phyloP scores from a whole-genome alignment of 2,329 filamentous ascomycete genomes.

The Myriosclerotinia duriaeana region DNA sequence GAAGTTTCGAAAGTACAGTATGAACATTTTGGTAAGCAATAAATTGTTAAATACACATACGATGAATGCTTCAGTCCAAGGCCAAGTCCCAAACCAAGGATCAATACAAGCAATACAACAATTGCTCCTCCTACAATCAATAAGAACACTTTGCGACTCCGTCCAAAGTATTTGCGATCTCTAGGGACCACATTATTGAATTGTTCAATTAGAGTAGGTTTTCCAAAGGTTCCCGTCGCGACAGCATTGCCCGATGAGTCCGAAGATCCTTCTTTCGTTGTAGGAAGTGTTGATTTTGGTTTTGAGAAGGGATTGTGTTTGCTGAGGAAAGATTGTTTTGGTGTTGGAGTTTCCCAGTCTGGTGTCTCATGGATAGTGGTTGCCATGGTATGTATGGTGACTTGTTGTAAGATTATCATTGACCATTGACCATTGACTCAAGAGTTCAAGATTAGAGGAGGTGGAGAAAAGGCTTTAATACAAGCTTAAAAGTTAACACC shows the following conservation, averaged over 20 bases:
- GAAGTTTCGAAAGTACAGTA: not conserved
- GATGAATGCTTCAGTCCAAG: constrained; percentile 33
- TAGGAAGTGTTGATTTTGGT: constrained; percentile 18
- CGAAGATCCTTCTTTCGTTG: constrained; percentile 17
- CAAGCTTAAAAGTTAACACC: no score
- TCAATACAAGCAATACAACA: constrained; percentile 37
- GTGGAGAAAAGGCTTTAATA: not conserved
- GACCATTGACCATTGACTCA: not conserved
- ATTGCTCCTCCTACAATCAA: constrained; percentile 18
- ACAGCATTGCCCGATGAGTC: not conserved
- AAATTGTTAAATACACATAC: constrained; percentile 27
- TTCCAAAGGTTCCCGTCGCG: not conserved
- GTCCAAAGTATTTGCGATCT: constrained; percentile 29
- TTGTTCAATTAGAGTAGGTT: not conserved
- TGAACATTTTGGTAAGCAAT: constrained; percentile 29
- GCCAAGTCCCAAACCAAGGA: constrained; percentile 42
- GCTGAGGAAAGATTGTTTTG: constrained; percentile 25
- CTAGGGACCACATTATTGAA: constrained; percentile 17
- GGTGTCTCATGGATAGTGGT: constrained; percentile 30
- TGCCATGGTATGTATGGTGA: constrained; percentile 23
- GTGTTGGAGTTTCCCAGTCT: constrained; percentile 34
- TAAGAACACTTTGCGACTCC: constrained; percentile 28
- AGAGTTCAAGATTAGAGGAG: not conserved
- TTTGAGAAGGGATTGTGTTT: constrained; percentile 25
- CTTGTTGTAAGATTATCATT: no score